A percentile compares a stretch with the other conserved stretches of the same genome.
These are phyloP conservation scores for Colletotrichum horii DNA, from an alignment of 2,329 filamentous ascomycete genomes.

Conservation along the genomic window DNA sequence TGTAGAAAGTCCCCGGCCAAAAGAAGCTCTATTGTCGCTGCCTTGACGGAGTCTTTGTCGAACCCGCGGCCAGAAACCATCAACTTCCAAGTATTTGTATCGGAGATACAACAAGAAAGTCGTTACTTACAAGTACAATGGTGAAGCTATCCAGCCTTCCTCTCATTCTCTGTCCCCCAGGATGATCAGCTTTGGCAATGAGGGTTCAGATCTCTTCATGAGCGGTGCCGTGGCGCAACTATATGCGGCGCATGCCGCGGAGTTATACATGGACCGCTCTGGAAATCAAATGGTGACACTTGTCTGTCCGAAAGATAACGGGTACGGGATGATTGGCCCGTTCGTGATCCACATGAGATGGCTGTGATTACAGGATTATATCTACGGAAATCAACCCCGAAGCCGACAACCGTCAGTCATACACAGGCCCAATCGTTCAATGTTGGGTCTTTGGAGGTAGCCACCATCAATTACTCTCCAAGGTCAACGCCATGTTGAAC, in stretches of 20 bases:
- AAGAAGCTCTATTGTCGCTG: neutral
- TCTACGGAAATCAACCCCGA: neutral
- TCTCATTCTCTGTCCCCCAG: neutral
- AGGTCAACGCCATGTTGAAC: neutral
- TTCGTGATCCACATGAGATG: neutral
- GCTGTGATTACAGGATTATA: neutral
- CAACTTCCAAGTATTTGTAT: neutral
- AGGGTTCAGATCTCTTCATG: neutral
- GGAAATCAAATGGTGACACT: neutral
- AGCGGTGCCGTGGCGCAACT: neutral
- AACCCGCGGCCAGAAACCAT: neutral
- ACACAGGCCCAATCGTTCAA: neutral
- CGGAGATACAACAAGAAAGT: neutral
- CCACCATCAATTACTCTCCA: neutral
- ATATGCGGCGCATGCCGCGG: neutral
- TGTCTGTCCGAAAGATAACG: neutral
- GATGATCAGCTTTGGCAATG: neutral
- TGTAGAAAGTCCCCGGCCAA: neutral
- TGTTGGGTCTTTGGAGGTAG: neutral
- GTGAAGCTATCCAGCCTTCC: neutral
- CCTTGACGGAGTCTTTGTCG: neutral
- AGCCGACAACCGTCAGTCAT: neutral
- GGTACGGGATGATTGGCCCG: neutral
- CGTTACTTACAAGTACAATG: neutral
- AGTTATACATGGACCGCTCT: neutral